Conservation (phyloP, 306 rosid species). For the Ziziphus jujuba region DNA sequence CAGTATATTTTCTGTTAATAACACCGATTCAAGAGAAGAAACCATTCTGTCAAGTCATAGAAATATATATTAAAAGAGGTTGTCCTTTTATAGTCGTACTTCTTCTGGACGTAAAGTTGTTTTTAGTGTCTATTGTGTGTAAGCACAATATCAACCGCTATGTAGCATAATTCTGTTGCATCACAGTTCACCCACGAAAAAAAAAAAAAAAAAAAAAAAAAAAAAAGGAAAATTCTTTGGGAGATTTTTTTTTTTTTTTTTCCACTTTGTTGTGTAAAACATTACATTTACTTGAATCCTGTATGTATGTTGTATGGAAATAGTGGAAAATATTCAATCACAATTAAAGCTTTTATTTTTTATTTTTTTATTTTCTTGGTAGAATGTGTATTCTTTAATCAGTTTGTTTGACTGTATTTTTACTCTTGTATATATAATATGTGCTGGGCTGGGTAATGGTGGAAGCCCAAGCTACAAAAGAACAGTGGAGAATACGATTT, state of each 20-base stretch:
- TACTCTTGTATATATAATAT: conserved; percentile 1
- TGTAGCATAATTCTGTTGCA: conserved; percentile 9
- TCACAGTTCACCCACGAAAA: background rate
- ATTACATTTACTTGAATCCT: conserved; percentile 6
- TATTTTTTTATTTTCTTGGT: background rate
- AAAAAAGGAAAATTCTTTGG: conserved; percentile 19
- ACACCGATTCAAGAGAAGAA: conserved; percentile 20
- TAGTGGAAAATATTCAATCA: background rate
- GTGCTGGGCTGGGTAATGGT: too few relatives aligned
- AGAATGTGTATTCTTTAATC: background rate
- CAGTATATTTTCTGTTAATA: conserved; percentile 20
- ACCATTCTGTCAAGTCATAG: conserved; percentile 26
- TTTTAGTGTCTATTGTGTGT: conserved; percentile 23
- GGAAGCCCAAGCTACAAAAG: too few relatives aligned
- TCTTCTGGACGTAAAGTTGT: conserved; percentile 12
- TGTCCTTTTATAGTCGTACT: background rate
- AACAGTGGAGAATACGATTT: too few relatives aligned
- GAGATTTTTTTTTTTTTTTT: background rate
- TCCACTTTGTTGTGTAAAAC: conserved; percentile 9
- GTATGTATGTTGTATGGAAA: conserved; percentile 5
- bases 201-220: background rate
- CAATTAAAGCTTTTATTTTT: background rate
- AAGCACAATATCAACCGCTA: conserved; percentile 19
- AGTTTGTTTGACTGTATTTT: background rate
- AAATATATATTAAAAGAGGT: conserved; percentile 15